Evolutionary conservation across 1,284 basidiomycete species (phyloP), one percentile per base, ranked within the genome.

Genomic region (Mycena citricolor): DNA sequence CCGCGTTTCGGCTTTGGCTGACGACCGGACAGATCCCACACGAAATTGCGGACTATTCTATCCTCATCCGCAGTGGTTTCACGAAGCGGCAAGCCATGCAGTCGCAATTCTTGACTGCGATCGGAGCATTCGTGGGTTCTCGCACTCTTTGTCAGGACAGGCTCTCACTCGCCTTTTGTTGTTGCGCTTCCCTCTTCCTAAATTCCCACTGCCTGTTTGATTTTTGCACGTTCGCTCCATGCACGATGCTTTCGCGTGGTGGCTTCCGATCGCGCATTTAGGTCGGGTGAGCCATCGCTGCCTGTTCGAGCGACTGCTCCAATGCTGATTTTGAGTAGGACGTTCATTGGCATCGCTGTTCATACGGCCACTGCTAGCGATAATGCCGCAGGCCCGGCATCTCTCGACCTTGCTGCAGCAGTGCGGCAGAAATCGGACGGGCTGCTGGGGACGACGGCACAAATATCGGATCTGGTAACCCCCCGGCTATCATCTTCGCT

Each of bases 1-100:
- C 59, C 90, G 92, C 67, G 85, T 86, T 41, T n/a, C n/a, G n/a
- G n/a, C n/a, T n/a, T n/a, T n/a, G n/a, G n/a, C n/a, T n/a, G n/a
- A n/a, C n/a, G n/a, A n/a, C n/a, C n/a, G n/a, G n/a, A n/a, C n/a
- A n/a, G 83, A 52, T 56, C 37, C 85, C 86, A 6, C 86, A 87
- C 58, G 85, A 89, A 71, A 93, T 94, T 48, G 91, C 90, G 14
- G 90, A 94, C 63, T 93, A 93, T 61, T 91, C 88, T 13, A 93
- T 94, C 56, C 71, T 93, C 26, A 80, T 92, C 39, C 86, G 91
- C 42, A 90, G 87, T 53, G 90, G 90, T 6, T 93, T 94, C 63
- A 88, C 85, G 14, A 94, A 94, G 66, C 73, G 68, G 54, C 88
- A 93, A 63, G 90, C 90, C 3, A 93, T 94, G 90, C 84, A 86